phyloP scores from a whole-genome alignment of 129 eudicot species.

The Rutidosis leptorrhynchoides region DNA sequence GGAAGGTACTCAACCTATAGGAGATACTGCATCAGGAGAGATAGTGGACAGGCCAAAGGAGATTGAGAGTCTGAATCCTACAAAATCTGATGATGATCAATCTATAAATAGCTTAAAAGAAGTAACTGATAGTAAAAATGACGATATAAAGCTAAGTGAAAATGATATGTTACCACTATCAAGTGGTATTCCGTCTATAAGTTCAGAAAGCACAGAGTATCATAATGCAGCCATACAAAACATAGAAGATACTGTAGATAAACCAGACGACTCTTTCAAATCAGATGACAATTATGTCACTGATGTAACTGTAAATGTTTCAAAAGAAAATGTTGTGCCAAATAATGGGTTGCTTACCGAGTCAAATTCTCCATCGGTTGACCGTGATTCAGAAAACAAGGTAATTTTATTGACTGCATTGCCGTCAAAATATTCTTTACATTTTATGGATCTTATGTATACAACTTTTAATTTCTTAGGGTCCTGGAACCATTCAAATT shows the following conservation, averaged over 20 bases:
- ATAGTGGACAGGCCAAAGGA: slow-evolving; percentile 44
- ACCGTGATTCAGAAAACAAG: slow-evolving; percentile 49
- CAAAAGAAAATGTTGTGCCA: slow-evolving; percentile 31
- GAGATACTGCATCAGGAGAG: slow-evolving; percentile 28
- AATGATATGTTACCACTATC: slow-evolving; percentile 33
- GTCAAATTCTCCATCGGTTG: slow-evolving; percentile 38
- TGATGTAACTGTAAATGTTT: slow-evolving; percentile 31
- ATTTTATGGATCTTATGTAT: slow-evolving; percentile 15
- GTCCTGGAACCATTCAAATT: slow-evolving; percentile 83
- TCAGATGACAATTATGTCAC: slow-evolving; percentile 37
- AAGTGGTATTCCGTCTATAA: slow-evolving; percentile 35
- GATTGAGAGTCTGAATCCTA: slow-evolving; percentile 45
- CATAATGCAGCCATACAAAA: slow-evolving; percentile 24
- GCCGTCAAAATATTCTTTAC: background rate
- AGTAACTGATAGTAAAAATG: slow-evolving; percentile 33
- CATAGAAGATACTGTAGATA: slow-evolving; percentile 24
- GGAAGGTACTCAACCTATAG: slow-evolving; percentile 58
- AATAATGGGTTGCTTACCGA: slow-evolving; percentile 35
- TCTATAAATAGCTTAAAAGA: slow-evolving; percentile 31
- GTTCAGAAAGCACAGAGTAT: slow-evolving; percentile 27
- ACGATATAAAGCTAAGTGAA: slow-evolving; percentile 35
- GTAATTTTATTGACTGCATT: slow-evolving; percentile 37
- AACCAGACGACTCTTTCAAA: slow-evolving; percentile 33
- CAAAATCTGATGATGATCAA: slow-evolving; percentile 25
- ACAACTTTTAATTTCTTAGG: slow-evolving; percentile 50